These are phyloP conservation scores for Hapsidospora chrysogenum DNA, from an alignment of 495 filamentous ascomycete genomes.

Conservation along the genomic window DNA sequence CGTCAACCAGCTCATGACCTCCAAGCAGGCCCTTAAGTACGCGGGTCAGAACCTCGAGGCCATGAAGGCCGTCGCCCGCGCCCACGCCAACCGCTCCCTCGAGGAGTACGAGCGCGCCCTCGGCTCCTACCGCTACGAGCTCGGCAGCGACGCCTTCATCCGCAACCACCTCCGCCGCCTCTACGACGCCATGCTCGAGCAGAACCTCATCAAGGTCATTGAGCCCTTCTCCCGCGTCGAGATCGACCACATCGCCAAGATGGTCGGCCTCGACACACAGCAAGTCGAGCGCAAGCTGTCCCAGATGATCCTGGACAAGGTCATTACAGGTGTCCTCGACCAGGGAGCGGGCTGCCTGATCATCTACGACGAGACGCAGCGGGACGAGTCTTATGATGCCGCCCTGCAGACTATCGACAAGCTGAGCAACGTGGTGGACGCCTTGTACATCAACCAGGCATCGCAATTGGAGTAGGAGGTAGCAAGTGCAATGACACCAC, in stretches of 20 bases:
- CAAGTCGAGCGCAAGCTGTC: constrained; percentile 96
- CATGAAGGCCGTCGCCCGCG: constrained; percentile 95
- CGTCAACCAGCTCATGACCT: constrained; percentile 78
- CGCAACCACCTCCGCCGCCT: constrained; percentile 83
- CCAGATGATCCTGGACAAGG: constrained; percentile 98
- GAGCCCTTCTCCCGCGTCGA: constrained; percentile 95
- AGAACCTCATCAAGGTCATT: constrained; percentile 98
- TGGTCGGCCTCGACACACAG: constrained; percentile 87
- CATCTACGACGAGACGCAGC: constrained; percentile 85
- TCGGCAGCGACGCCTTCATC: constrained; percentile 86
- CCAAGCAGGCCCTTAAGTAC: constrained; percentile 91
- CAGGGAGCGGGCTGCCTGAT: constrained; percentile 96
- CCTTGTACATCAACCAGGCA: constrained; percentile 93
- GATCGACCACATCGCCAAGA: constrained; percentile 90
- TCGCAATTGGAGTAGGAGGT: constrained; percentile 67
- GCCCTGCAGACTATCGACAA: constrained; percentile 93
- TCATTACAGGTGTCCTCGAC: constrained; percentile 92
- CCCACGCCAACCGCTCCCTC: constrained; percentile 82
- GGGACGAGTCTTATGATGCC: constrained; percentile 86
- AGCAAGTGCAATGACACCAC: neutral
- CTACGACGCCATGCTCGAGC: constrained; percentile 97
- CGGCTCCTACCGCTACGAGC: constrained; percentile 72
- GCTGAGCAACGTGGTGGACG: constrained; percentile 92
- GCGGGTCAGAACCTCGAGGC: constrained; percentile 87
- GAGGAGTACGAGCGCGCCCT: constrained; percentile 94